Conservation (phyloP, 495 filamentous ascomycete species). For the Neohortaea acidophila region DNA sequence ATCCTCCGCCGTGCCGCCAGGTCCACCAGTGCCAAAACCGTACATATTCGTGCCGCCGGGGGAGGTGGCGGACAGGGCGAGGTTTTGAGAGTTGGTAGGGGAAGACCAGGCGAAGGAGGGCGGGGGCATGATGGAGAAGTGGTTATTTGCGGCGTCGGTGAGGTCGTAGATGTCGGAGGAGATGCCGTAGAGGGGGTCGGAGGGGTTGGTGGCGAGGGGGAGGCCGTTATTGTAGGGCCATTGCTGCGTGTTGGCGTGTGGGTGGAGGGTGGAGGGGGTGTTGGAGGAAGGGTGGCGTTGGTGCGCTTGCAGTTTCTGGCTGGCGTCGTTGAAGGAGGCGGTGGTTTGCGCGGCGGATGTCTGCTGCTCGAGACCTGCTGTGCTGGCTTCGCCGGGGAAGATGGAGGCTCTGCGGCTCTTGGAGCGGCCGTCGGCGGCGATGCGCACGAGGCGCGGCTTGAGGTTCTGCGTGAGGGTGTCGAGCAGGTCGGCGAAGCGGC, state of each 20-base stretch:
- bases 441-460: conserved; percentile 26
- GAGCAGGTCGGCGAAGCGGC: conserved; percentile 82
- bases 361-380: conserved; percentile 4
- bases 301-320: conserved; percentile 2
- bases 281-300: conserved; percentile 3
- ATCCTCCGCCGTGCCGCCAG: conserved; percentile 21
- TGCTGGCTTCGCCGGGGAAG: conserved; percentile 8
- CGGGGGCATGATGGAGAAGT: conserved; percentile 35
- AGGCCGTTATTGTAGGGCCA: conserved; percentile 8
- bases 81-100: conserved; percentile 11
- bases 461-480: conserved; percentile 38
- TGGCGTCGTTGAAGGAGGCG: neutral
- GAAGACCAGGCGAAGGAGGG: conserved; percentile 20
- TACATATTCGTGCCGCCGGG: conserved; percentile 4
- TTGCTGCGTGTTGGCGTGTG: conserved; percentile 5
- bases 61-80: conserved; percentile 1
- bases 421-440: conserved; percentile 19
- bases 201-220: conserved; percentile 15
- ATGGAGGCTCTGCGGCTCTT: conserved; percentile 20
- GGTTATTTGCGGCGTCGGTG: conserved; percentile 20
- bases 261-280: neutral
- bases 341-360: no score
- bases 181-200: conserved; percentile 27
- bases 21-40: conserved; percentile 8
- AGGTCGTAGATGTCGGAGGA: conserved; percentile 27